Base-by-base conservation (phyloP, 202 grass and related monocot genomes). In the Panicum hallii region DNA sequence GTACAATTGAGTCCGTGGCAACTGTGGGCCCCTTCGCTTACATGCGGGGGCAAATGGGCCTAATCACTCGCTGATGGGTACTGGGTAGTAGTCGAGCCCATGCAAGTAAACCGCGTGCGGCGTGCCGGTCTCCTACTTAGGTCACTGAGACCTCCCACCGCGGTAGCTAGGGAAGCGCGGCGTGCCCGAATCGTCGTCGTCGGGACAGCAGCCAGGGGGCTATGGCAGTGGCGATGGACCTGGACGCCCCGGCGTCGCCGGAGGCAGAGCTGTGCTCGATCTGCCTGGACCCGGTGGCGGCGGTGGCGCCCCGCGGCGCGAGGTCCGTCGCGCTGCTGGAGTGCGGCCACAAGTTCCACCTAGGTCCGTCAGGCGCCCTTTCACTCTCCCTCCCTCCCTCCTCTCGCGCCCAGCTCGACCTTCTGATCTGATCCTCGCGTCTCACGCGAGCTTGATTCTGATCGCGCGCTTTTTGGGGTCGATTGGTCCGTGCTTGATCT, bases 271-370 rank as follows among this genome's bases (percentile, higher is more conserved):
- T 9, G 17, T 93, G 88, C 79, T 88, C 88, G 82, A 90, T 93
- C 85, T 93, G 91, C 67, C 69, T 89, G 7, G 88, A 94, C 4
- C 40, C 48, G 12, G 83, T 84, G 13, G 74, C 82, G 53, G 73
- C 60, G 16, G 68, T 82, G 58, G 74, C 60, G 11, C 0, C 10
- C 19, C 67, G 11, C 42, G 81, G 80, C 34, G 48, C 72, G n/a
- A 83, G 89, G 89, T 89, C 94, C 55, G 60, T 88, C 55, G 90
- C 87, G 70, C 87, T 48, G 83, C 91, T 92, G 66, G 80, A 89
- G 77, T 97, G 91, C 63, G 90, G 90, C 6, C 94, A 97, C 56
- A 87, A 87, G 50, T 94, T 94, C 77, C 89, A 97, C 79, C 82
- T 94, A 79, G 94, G 94, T 94, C 55, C 50, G 75, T 41, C 63